phyloP scores from a whole-genome alignment of 2,329 filamentous ascomycete species.

The Coniosporium tulheliwenetii region DNA sequence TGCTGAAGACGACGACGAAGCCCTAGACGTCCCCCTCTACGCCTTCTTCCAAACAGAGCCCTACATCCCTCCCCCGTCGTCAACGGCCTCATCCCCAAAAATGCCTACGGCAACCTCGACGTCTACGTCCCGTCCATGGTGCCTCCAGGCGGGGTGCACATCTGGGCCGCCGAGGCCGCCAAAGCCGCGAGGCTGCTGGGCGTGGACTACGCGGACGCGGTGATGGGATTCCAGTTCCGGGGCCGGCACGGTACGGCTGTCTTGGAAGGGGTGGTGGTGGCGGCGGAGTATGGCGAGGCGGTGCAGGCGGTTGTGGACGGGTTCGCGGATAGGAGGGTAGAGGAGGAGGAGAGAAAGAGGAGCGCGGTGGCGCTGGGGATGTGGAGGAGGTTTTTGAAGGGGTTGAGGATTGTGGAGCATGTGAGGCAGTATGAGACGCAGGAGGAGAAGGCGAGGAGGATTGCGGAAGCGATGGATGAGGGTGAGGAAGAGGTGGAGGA shows the following conservation, averaged over 20 bases:
- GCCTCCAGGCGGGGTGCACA: conserved; percentile 41
- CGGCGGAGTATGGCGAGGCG: conserved; percentile 54
- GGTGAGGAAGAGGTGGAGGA: conserved; percentile 6
- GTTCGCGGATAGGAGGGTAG: conserved; percentile 48
- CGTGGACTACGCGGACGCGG: conserved; percentile 76
- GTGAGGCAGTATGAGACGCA: conserved; percentile 41
- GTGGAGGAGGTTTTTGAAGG: conserved; percentile 46
- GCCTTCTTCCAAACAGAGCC: conserved; percentile 47
- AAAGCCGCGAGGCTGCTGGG: conserved; percentile 61
- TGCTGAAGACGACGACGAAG: conserved; percentile 17
- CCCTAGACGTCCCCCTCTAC: conserved; percentile 39
- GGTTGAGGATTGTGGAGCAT: conserved; percentile 54
- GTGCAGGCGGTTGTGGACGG: conserved; percentile 53
- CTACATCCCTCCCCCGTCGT: conserved; percentile 67
- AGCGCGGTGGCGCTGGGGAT: conserved; percentile 33
- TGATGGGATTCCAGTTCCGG: conserved; percentile 80
- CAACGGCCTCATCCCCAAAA: conserved; percentile 51
- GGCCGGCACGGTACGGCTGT: conserved; percentile 77
- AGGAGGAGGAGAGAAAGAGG: conserved; percentile 42
- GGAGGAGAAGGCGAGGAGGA: conserved; percentile 9
- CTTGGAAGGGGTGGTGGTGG: conserved; percentile 61
- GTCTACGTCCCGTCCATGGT: conserved; percentile 50
- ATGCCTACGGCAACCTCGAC: conserved; percentile 47
- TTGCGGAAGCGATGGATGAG: neutral
- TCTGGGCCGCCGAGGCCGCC: conserved; percentile 42